A percentile compares a stretch with the other conserved stretches of the same genome.
phyloP scores from a whole-genome alignment of 2,329 filamentous ascomycete genomes.

The Zopfia rhizophila region DNA sequence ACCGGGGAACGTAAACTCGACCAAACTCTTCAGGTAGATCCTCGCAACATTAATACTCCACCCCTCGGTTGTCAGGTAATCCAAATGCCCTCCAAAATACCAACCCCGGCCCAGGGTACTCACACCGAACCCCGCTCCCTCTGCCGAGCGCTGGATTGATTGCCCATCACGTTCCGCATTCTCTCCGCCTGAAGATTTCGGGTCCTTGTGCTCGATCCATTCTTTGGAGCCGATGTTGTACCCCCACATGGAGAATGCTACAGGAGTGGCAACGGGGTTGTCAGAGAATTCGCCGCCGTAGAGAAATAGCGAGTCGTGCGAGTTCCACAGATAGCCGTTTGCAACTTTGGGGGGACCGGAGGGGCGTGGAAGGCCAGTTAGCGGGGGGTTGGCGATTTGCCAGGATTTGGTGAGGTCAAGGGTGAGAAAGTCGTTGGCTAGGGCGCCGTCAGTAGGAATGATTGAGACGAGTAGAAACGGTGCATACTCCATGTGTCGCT shows the following conservation, averaged over 20 bases:
- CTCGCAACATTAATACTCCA: constrained; percentile 74
- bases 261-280: constrained; percentile 65
- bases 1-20: constrained; percentile 81
- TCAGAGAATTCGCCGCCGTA: constrained; percentile 81
- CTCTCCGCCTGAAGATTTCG: constrained; percentile 71
- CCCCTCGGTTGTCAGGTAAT: constrained; percentile 69
- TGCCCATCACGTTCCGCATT: constrained; percentile 67
- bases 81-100: constrained; percentile 82
- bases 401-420: constrained; percentile 80
- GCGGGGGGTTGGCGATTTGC: constrained; percentile 70
- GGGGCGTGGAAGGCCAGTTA: constrained; percentile 71
- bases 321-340: constrained; percentile 80
- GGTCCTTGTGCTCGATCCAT: constrained; percentile 72
- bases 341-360: constrained; percentile 77
- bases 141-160: constrained; percentile 74
- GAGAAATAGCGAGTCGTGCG: constrained; percentile 74
- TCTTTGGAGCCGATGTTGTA: constrained; percentile 69
- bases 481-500: constrained; percentile 73
- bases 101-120: constrained; percentile 76
- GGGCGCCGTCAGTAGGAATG: constrained; percentile 16
- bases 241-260: constrained; percentile 73
- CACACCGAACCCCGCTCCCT: constrained; percentile 77
- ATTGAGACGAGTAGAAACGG: constrained; percentile 7
- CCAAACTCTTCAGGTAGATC: constrained; percentile 76
- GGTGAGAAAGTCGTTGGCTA: constrained; percentile 72